Evolutionary conservation across 2,329 filamentous ascomycete genomes (phyloP), one percentile per base, ranked within the genome.

Genomic region (Colletotrichum sp.): DNA sequence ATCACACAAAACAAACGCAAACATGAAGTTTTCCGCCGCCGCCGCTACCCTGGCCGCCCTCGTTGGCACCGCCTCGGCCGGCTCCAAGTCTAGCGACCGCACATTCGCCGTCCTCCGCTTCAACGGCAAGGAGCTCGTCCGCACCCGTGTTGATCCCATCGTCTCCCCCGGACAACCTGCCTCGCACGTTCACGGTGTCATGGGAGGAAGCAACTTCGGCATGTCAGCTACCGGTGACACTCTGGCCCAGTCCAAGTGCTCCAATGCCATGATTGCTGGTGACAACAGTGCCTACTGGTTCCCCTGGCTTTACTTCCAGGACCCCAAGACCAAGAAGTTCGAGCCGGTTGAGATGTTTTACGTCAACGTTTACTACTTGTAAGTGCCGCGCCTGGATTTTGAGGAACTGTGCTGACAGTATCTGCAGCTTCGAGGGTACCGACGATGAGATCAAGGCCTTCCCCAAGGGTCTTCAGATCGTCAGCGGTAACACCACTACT

Each of bases 271-370:
- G 77, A 88, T 95, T 82, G 91, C 89, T 80, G 91, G 90, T 71
- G 94, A 96, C 85, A 88, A 92, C 82, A 94, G 91, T 79, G 93
- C 93, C 84, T 96, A 96, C 87, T 96, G 95, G 95, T 92, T 93
- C 72, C 94, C 95, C 2, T 87, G 88, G 32, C 86, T 96, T 4
- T 96, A 93, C 85, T 95, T 93, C 84, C 86, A 89, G 79, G 90
- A 94, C 78, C 89, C 91, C 80, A 86, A 89, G 79, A 91, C 92
- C 78, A 90, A 90, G 65, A 89, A 88, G 68, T 91, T 95, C 79
- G 90, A 93, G 83, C 88, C 89, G 44, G 94, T 96, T 22, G 88
- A 92, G 61, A 86, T 94, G 77, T 92, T 93, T 80, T 95, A 95
- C 82, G 92, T 93, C 90, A 93, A 93, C 81, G 90, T 91, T 77